Evolutionary conservation across 2,329 filamentous ascomycete genomes (phyloP), one percentile per base, ranked within the genome.

Genomic region (Fusarium concolor): DNA sequence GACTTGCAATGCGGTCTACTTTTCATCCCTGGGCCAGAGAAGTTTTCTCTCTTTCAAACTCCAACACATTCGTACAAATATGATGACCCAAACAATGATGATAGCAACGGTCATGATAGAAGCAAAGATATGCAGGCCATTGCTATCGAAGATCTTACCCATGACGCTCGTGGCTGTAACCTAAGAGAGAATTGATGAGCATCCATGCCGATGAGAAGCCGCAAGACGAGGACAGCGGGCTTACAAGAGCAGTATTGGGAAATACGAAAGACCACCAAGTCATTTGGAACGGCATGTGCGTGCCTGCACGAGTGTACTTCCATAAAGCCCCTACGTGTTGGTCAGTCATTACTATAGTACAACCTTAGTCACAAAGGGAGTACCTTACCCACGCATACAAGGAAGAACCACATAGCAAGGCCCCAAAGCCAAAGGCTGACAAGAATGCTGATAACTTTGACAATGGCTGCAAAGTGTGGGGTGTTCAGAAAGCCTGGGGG

Each of bases 251-350:
- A 1, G 92, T 94, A 71, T 94, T 93, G 3, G 92, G 92, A 73
- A 94, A 94, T 7, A 94, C 85, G 77, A 94, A 95, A 5, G 89
- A 92, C 79, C 90, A 96, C 89, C 92, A 96, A 2, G 90, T 92
- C 91, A 96, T 94, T 18, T 91, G 90, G 73, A 94, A 96, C 6
- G 88, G 85, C 81, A 94, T 87, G 60, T 83, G 86, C 37, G 85
- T 84, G 12, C 85, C 81, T 3, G 80, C 76, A 0, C 84, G 81
- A 20, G 89, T 82, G 50, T 90, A 89, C 29, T 89, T 90, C 84
- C 86, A 91, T 61, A 95, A 86, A 3, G 92, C 92, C 22, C 22
- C 22, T 24, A 24, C 6, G 22, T 24, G 22, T 24, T 24, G 22
- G 22, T 24, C 22, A 24, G 22, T 24, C 22, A 24, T 24, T 24